Percentiles rank a stretch among this genome's conserved stretches.
These are phyloP conservation scores for Fusarium sp. DNA, from an alignment of 2,329 filamentous ascomycete species.

Conservation along the genomic window DNA sequence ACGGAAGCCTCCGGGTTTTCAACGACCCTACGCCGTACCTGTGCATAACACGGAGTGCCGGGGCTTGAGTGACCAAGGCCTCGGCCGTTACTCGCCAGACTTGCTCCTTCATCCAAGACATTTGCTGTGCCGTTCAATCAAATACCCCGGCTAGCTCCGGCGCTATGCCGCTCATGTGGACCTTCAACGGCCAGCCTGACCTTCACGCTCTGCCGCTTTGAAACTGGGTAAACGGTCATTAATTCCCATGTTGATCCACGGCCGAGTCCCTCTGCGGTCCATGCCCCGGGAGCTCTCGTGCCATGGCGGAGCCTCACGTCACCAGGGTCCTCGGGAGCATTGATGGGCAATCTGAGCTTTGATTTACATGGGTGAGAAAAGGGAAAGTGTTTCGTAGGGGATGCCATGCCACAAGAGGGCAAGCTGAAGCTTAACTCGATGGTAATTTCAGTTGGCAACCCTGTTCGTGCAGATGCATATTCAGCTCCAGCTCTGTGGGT, in stretches of 20 bases:
- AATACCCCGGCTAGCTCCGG: background rate
- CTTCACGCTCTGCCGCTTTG: background rate
- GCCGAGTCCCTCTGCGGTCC: background rate
- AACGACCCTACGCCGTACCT: background rate
- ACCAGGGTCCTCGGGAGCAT: background rate
- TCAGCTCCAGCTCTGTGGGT: background rate
- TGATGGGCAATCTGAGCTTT: background rate
- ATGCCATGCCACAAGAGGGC: background rate
- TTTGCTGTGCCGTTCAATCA: background rate
- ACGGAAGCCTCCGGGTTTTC: background rate
- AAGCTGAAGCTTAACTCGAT: background rate
- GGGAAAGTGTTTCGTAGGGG: background rate
- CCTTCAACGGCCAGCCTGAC: background rate
- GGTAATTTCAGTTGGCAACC: constrained; percentile 5
- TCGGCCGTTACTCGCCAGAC: background rate
- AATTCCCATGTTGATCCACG: background rate
- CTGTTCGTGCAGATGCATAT: background rate
- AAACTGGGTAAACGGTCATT: constrained; percentile 1
- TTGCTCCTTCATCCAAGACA: background rate
- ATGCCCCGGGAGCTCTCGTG: background rate
- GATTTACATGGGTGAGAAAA: background rate
- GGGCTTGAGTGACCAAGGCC: background rate
- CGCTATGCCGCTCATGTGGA: background rate
- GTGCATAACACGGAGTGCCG: background rate
- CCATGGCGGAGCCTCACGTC: background rate